A percentile compares a stretch with the other conserved stretches of the same genome.
Evolutionary conservation across 1,284 basidiomycete species (phyloP).

Genomic region (Sphagnurus paluster): DNA sequence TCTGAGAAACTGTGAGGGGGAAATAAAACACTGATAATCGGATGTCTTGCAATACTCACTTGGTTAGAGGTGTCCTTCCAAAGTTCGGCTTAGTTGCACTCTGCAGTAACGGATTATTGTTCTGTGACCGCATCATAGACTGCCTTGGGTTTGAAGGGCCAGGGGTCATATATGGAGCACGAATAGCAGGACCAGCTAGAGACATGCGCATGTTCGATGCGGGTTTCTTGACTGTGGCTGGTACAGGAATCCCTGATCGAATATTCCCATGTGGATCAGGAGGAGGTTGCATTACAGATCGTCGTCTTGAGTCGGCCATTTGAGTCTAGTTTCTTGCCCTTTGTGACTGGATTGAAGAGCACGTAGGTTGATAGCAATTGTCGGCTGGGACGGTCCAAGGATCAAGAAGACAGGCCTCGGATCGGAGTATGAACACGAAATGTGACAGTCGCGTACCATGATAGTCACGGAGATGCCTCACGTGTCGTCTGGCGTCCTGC

Average conservation of each 20-base stretch:
- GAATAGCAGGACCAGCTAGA: conserved; percentile 62
- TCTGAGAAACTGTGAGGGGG: neutral
- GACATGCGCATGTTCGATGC: conserved; percentile 58
- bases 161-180: conserved; percentile 52
- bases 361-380: no score
- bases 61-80: conserved; percentile 74
- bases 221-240: conserved; percentile 70
- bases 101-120: conserved; percentile 63
- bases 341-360: no score
- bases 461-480: neutral
- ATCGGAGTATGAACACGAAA: conserved; percentile 5
- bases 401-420: no score
- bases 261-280: conserved; percentile 50
- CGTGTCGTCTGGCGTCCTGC: no score
- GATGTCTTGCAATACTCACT: conserved; percentile 42
- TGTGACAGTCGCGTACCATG: conserved; percentile 23
- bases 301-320: conserved; percentile 46
- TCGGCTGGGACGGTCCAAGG: no score
- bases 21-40: neutral
- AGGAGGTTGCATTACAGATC: conserved; percentile 58
- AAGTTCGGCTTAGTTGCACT: conserved; percentile 67
- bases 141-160: conserved; percentile 56
- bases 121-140: conserved; percentile 66
- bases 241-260: conserved; percentile 55
- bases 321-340: neutral